phyloP scores from a whole-genome alignment of 139 green algal genomes.

The Helicosporidium sp. region DNA sequence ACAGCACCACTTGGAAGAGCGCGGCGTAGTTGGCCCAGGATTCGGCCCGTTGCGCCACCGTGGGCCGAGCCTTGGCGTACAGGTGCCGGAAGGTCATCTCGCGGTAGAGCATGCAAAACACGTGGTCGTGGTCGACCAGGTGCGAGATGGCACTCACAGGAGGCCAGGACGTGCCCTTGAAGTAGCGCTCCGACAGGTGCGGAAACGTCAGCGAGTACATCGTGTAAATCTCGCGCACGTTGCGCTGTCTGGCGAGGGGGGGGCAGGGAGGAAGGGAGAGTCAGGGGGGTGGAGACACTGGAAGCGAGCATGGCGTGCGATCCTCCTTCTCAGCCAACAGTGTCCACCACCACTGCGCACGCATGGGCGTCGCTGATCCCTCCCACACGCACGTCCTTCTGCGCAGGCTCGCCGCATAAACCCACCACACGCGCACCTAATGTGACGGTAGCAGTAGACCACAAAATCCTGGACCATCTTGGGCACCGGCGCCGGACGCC shows the following conservation, averaged over 20 bases:
- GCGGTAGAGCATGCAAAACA: conserved; percentile 95
- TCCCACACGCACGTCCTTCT: too few species aligned
- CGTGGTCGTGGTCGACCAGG: conserved; percentile 86
- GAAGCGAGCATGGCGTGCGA: too few species aligned
- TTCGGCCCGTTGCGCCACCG: conserved; percentile 50
- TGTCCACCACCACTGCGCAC: too few species aligned
- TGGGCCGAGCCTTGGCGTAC: conserved; percentile 56
- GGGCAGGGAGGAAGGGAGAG: neutral
- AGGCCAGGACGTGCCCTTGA: conserved; percentile 75
- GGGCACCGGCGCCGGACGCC: conserved; percentile 31
- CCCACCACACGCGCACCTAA: too few species aligned
- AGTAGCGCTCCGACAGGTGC: conserved; percentile 87
- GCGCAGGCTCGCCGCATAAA: too few species aligned
- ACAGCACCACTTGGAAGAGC: conserved; percentile 74
- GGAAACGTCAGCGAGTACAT: conserved; percentile 92
- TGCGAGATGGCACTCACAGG: conserved; percentile 52
- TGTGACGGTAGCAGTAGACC: conserved; percentile 88
- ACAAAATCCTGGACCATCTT: conserved; percentile 91
- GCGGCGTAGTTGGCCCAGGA: conserved; percentile 90
- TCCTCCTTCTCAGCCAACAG: too few species aligned
- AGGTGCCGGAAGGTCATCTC: conserved; percentile 95
- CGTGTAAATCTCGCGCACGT: conserved; percentile 83
- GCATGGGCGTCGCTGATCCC: too few species aligned
- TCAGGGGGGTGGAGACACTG: neutral
- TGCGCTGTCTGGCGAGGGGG: conserved; percentile 54